These are phyloP conservation scores for Chytridiales sp. DNA, from an alignment of 371 early-diverging fungal species.

Conservation along the genomic window DNA sequence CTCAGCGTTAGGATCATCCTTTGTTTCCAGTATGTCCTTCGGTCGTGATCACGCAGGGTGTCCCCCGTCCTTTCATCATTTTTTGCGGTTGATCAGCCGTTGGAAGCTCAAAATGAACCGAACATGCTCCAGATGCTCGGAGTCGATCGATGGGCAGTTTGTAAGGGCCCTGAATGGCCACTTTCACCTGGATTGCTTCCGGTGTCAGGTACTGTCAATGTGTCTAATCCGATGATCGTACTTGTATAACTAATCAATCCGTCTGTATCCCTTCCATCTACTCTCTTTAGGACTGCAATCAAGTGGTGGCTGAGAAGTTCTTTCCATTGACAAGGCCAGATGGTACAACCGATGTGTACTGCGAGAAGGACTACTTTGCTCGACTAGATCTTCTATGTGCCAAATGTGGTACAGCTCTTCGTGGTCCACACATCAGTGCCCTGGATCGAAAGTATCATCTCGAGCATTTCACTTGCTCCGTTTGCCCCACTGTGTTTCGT, in stretches of 20 bases:
- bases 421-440: slow-evolving; percentile 91
- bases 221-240: not conserved
- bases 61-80: too few relatives aligned
- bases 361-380: slow-evolving; percentile 88
- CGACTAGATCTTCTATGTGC: slow-evolving; percentile 84
- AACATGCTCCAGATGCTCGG: slow-evolving; percentile 43
- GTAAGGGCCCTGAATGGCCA: slow-evolving; percentile 85
- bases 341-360: slow-evolving; percentile 62
- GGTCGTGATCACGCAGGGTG: too few relatives aligned
- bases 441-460: slow-evolving; percentile 86
- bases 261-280: not conserved
- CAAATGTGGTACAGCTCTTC: slow-evolving; percentile 82
- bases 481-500: slow-evolving; percentile 88
- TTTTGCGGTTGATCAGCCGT: too few relatives aligned
- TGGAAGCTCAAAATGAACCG: too few relatives aligned
- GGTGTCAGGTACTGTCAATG: slow-evolving; percentile 87
- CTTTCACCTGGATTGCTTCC: slow-evolving; percentile 92
- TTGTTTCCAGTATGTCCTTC: too few relatives aligned
- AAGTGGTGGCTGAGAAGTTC: slow-evolving; percentile 85
- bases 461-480: slow-evolving; percentile 94
- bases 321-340: slow-evolving; percentile 70
- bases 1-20: too few relatives aligned
- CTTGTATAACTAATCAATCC: not conserved
- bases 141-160: slow-evolving; percentile 71
- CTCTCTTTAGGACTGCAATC: slow-evolving; percentile 72